Evolutionary conservation across 306 rosid species (phyloP), one percentile per base, ranked within the genome.

Genomic region (Pterocarpus santalinus): DNA sequence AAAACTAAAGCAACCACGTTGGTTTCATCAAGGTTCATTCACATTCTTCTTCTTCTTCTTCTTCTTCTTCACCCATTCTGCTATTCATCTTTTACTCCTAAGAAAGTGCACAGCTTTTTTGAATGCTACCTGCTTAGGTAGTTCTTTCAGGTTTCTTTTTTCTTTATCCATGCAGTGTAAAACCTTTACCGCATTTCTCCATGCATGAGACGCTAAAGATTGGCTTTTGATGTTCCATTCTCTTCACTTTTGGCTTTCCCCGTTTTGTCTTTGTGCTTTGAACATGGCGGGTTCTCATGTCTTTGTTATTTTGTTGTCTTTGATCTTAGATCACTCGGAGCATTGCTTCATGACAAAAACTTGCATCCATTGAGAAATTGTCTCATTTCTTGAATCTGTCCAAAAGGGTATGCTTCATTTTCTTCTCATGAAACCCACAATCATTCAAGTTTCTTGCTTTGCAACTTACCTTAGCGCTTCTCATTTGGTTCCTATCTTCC

Each of bases 371-470:
- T 79, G 80, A 85, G 87, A 84, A 87, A 69, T 77, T 80, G 35
- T 81, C 86, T 80, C 85, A 73, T 80, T 81, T 87, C 86, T 88
- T 85, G 84, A 85, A 87, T 74, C 86, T 75, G 22, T 60, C 7
- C 69, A 61, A 28, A 82, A 88, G 88, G 87, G 90, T 86, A 77
- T 46, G 76, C 46, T 60, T 33, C 70, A 51, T 65, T 80, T 38
- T 80, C 66, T 87, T 32, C 60, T 36, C 69, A 17, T 4, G 60
- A 65, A 61, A 55, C 22, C 70, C 41, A 44, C 12, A 34, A 43
- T 5, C 41, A 15, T 75, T 80, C 7, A 7, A 34, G 30, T 52
- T 81, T 78, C 76, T 81, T 81, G 70, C 47, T 75, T 65, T 64
- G 14, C 36, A 16, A 38, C 17, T n/a, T 2, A 43, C 4, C 35